Evolutionary conservation across 148 eudicot species (phyloP), one percentile per base, ranked within the genome.

Genomic region (Chenopodium formosanum): DNA sequence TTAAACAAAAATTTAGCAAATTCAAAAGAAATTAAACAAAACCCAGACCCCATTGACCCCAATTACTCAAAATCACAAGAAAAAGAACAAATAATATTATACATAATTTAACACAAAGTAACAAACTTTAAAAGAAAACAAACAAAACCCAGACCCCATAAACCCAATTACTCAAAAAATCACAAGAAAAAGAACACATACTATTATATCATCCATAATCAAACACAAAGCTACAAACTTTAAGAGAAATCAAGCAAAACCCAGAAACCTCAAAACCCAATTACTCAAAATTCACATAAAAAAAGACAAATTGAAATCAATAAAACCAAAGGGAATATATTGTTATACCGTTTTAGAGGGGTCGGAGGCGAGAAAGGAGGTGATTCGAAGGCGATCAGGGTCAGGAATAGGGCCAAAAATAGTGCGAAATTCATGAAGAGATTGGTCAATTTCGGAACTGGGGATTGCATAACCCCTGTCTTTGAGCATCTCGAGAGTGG

Each of bases 381-480:
- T 77, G 76, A 95, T 79, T 7, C 90, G 89, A 48, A 95, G 91
- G 25, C 89, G 87, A 2, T 93, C 95, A 31, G 85, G 71, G 75
- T 95, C 97, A 22, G 94, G 95, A 27, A 13, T 78, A 7, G 88
- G 90, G 3, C 93, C 90, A 73, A 88, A 85, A n/a, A 80, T 34
- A 25, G 81, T 66, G 17, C 98, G 89, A 56, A 95, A 95, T 1
- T 92, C 89, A 0, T 72, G 37, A 14, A 95, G 92, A 72, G 96
- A 53, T 13, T 89, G 64, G 0, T 92, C 73, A 53, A 93, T 87
- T 66, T 95, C 97, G 1, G 90, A 78, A 44, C 34, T 44, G 25
- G 96, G 91, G 1, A 95, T 90, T 4, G 85, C 81, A 73, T 86
- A 95, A 50, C 98, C 98, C n/a, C 97, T 83, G 67, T 95, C 98